Percentiles rank a stretch among this genome's conserved stretches.
These are phyloP conservation scores for Lentinula aciculospora DNA, from an alignment of 768 basidiomycete genomes.

Conservation along the genomic window DNA sequence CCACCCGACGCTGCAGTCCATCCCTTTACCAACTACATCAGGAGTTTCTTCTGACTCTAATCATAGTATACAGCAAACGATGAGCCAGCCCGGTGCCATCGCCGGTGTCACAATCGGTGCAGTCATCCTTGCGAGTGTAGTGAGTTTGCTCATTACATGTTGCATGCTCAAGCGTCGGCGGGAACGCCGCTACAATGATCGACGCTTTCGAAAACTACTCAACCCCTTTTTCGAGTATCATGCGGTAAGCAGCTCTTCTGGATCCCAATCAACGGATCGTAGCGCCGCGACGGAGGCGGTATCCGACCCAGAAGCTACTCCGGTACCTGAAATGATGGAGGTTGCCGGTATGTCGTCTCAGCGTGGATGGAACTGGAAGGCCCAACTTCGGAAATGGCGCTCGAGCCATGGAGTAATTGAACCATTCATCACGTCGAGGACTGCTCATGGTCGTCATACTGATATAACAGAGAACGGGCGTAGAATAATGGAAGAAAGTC, in stretches of 20 bases:
- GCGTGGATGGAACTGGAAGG: not conserved
- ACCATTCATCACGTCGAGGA: not conserved
- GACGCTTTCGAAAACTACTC: not conserved
- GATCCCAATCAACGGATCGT: not conserved
- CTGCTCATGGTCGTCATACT: not conserved
- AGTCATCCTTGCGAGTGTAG: not conserved
- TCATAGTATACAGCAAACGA: not conserved
- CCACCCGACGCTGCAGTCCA: not conserved
- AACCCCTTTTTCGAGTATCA: not conserved
- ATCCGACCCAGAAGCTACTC: not conserved
- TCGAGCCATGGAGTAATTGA: not conserved
- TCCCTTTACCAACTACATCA: not conserved
- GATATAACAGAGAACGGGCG: not conserved
- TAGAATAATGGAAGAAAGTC: not conserved
- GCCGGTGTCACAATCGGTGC: not conserved
- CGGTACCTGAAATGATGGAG: not conserved
- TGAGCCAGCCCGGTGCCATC: not conserved
- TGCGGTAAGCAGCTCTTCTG: not conserved
- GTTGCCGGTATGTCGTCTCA: not conserved
- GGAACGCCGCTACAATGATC: not conserved
- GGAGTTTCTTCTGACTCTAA: not conserved
- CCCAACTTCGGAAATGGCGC: not conserved
- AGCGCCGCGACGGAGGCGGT: not conserved
- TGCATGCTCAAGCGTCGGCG: not conserved
- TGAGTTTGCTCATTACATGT: not conserved